A percentile compares a stretch with the other conserved stretches of the same genome.
Evolutionary conservation across 257 asterid species (phyloP).

Genomic region (Apocynum venetum): DNA sequence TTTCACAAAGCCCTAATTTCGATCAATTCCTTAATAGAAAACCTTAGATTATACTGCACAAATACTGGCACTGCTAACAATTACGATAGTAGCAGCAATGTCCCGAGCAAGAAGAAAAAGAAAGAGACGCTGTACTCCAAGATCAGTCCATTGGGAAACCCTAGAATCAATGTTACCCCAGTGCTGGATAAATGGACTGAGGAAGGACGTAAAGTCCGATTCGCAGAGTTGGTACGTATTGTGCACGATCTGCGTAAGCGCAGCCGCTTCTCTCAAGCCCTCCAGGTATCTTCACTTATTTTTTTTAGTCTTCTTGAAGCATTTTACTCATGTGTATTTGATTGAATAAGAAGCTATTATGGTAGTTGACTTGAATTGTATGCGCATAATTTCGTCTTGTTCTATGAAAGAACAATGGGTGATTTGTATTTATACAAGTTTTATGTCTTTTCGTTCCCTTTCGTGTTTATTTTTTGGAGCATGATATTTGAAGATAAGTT

Average conservation of each 20-base stretch:
- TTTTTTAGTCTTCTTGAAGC: not conserved
- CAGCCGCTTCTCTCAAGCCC: constrained; percentile 66
- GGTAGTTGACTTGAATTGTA: not conserved
- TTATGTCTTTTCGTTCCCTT: not conserved
- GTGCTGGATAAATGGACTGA: constrained; percentile 71
- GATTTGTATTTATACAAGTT: not conserved
- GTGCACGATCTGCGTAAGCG: constrained; percentile 76
- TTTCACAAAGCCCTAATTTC: constrained; percentile 1
- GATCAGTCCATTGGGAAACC: constrained; percentile 86
- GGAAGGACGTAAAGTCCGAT: constrained; percentile 49
- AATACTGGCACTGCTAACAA: not conserved
- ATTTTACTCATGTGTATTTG: not conserved
- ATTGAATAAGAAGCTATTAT: not conserved
- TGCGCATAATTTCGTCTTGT: not conserved
- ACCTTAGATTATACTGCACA: constrained; percentile 12
- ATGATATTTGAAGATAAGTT: not conserved
- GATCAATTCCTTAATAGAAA: not conserved
- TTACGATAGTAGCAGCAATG: not conserved
- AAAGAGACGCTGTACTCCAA: constrained; percentile 46
- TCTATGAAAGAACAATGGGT: not conserved
- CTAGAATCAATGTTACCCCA: constrained; percentile 42
- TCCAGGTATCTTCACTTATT: constrained; percentile 42
- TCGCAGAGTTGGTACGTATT: constrained; percentile 75
- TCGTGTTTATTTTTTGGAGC: not conserved
- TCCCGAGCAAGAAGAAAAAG: constrained; percentile 15